Base-by-base conservation (phyloP, 2,329 filamentous ascomycete genomes). In the Madurella mycetomatis region DNA sequence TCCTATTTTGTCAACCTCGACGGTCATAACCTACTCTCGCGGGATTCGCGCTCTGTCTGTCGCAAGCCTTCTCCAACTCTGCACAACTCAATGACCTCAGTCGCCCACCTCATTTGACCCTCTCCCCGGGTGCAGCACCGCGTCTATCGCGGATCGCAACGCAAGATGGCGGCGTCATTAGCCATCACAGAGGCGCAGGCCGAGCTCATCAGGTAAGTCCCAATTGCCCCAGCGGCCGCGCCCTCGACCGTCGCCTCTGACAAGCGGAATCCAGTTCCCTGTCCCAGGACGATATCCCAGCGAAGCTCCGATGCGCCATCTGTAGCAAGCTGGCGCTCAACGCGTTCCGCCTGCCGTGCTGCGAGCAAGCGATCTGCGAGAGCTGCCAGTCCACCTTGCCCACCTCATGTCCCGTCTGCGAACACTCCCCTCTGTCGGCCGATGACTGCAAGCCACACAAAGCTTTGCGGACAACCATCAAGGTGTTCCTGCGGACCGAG, bases 341-440 rank as follows among this genome's bases (percentile, higher is more conserved):
- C 69, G 90, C 92, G 9, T 95, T 90, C 70, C 88, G 92, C 60
- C 78, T 96, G 30, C 90, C 92, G 1, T 99, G 94, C 73, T 99
- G 94, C 71, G 94, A 96, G 67, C 92, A 95, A 68, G 86, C 88
- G 41, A 95, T 97, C 55, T 97, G 94, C 77, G 88, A 92, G 67
- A 81, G 78, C 61, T 99, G 94, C 70, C 90, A 95, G 71, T 77
- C 83, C 8, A 85, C 84, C 25, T 77, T 95, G 9, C 84, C 87
- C 12, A 81, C 86, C 11, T 87, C 87, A 43, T 99, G 94, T 66
- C 92, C 94, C 2, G 88, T 96, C 55, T 99, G 94, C 80, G 88
- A 92, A 60, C 94, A 99, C 69, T 87, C 85, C 18, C 94, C 94
- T 0, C 81, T 99, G 55, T 90, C 90, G 30, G 82, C 87, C 45